Evolutionary conservation across 2,329 filamentous ascomycete species (phyloP), one percentile per base, ranked within the genome.

Genomic region (Fusarium hainanense): DNA sequence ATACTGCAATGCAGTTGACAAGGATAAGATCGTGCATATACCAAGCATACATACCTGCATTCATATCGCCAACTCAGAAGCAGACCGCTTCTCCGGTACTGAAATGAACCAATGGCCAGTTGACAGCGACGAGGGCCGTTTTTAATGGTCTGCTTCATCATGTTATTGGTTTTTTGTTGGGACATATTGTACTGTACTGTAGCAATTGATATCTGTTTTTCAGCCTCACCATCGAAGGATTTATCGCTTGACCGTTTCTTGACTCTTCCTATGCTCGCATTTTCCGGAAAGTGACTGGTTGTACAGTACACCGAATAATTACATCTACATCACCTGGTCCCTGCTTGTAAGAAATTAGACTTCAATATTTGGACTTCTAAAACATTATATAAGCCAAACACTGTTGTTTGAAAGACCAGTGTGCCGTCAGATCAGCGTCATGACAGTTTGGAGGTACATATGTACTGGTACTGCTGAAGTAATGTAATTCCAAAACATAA

Each of bases 11-110:
- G 58, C 20, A 61, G 56, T 42, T 7, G 55, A 60, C 72, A 59
- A 60, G 71, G 60, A 61, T 68, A 34, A 57, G 43, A 70, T 70
- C 68, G 63, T 67, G 66, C 72, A 74, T 74, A 70, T 49, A 58
- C 34, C 34, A 64, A 43, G 54, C 57, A 58, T 59, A 43, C 30
- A 32, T 37, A 37, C 34, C 34, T 65, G 67, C 71, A 61, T 72
- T 63, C 65, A 72, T 72, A 66, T 66, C 48, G 72, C 70, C 72
- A 74, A 58, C 72, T 74, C 72, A 74, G 57, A 61, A 74, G 57
- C 69, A 75, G 72, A 74, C 72, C 72, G 72, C 72, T 62, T 72
- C 49, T 74, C 63, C 61, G 54, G 43, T 44, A 55, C 40, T 28
- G 41, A 61, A 66, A 59, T 46, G 41, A 42, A 16, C 69, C 69